Evolutionary conservation across 1,284 basidiomycete species (phyloP), one percentile per base, ranked within the genome.

Genomic region (Cryptococcus amylolentus): DNA sequence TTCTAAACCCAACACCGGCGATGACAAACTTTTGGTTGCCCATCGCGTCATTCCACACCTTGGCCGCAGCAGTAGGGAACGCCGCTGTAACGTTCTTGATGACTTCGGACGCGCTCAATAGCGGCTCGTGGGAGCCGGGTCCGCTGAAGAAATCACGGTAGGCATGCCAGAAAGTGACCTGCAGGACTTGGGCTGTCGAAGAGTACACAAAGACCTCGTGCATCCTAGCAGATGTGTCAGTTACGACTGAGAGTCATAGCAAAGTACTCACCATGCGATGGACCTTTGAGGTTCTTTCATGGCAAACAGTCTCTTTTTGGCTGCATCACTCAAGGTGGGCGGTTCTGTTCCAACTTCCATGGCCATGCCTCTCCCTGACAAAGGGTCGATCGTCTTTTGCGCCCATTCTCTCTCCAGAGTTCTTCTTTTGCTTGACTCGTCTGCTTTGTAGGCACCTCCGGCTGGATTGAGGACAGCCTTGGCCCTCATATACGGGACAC

Each of bases 131-230:
- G 18, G 70, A 68, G 3, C 59, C 48, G 3, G 64, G 58, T 50
- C 66, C 60, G 14, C 60, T 58, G 67, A 77, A 77, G 53, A 76
- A 74, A 53, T 72, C 70, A 10, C 70, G 65, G 56, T 77, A 77
- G 20, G 73, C 69, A 42, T 71, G 69, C 75, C 75, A 77, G 63
- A 77, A 75, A 0, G 69, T 67, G n/a, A 74, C 71, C 57, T 77
- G 76, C 28, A 70, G 66, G 9, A 77, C 49, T 51, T 76, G 69
- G 1, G 72, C 65, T 12, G 57, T 64, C 1, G 75, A 68, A 49
- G 63, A 70, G 56, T 75, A 71, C 37, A 72, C 66, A 40, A 77
- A 77, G 3, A 68, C 69, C 54, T 76, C 72, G 64, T 73, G 71
- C 71, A 77, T 77, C 76, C 76, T 77, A 64, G 8, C 7, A 18